Percentiles rank a stretch among this genome's conserved stretches.
Conservation (phyloP, 2,329 filamentous ascomycete genomes). For the Pleoardoris graminearum region DNA sequence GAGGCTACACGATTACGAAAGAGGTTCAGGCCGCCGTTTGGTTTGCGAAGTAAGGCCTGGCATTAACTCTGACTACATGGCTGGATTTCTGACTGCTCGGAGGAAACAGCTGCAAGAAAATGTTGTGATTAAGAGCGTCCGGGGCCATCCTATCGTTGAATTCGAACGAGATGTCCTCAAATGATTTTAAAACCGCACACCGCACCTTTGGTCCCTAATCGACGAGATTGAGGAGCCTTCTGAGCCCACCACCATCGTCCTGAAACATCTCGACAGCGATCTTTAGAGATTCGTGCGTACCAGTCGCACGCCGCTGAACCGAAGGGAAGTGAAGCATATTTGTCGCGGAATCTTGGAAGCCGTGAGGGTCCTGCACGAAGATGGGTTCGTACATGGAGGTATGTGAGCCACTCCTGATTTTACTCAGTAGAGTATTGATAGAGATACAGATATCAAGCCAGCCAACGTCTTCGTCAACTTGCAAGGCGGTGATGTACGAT, state of each 20-base stretch:
- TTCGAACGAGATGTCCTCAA: constrained; percentile 34
- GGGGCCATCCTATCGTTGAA: constrained; percentile 22
- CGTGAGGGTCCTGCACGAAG: constrained; percentile 28
- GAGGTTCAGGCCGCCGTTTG: constrained; percentile 23
- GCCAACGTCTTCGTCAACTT: constrained; percentile 46
- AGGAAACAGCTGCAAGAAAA: constrained; percentile 18
- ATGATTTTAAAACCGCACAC: constrained; percentile 27
- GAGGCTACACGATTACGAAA: constrained; percentile 22
- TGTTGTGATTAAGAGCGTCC: constrained; percentile 33
- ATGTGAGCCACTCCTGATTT: not conserved
- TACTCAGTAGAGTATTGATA: constrained; percentile 2
- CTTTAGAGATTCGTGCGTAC: constrained; percentile 15
- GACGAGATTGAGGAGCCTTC: constrained; percentile 32
- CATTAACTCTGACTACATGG: not conserved
- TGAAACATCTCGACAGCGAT: constrained; percentile 28
- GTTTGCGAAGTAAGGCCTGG: constrained; percentile 22
- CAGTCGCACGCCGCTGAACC: constrained; percentile 12
- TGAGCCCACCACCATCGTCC: constrained; percentile 23
- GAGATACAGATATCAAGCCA: constrained; percentile 36
- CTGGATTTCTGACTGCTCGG: not conserved
- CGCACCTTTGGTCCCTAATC: constrained; percentile 28
- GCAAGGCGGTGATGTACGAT: constrained; percentile 30
- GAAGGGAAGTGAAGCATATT: constrained; percentile 25
- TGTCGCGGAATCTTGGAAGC: constrained; percentile 27
- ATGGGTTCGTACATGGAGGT: constrained; percentile 33